Conservation (phyloP, 2,329 filamentous ascomycete genomes). For the Fusarium sp. region DNA sequence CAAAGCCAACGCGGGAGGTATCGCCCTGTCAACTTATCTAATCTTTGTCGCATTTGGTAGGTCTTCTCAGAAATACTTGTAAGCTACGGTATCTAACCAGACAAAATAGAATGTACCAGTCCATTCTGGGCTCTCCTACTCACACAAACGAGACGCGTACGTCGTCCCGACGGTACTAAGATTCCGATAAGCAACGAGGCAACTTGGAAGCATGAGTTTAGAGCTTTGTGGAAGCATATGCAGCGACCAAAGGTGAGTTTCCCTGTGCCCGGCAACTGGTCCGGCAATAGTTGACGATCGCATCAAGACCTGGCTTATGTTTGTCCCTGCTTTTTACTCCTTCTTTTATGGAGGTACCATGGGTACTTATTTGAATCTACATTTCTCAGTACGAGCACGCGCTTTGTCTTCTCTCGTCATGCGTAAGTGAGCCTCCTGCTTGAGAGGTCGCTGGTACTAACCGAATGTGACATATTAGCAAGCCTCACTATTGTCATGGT, state of each 20-base stretch:
- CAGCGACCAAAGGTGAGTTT: not conserved
- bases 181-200: not conserved
- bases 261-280: rapidly evolving
- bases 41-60: constrained; percentile 1
- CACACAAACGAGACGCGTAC: not conserved
- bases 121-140: not conserved
- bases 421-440: not conserved
- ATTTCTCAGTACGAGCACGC: not conserved
- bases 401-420: constrained; percentile 1
- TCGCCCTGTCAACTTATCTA: constrained; percentile 2
- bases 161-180: not conserved
- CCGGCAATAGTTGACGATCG: not conserved
- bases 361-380: not conserved
- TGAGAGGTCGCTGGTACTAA: not conserved
- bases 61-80: rapidly evolving
- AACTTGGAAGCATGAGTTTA: constrained; percentile 3
- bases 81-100: rapidly evolving
- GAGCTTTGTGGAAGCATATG: not conserved
- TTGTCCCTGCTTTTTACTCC: constrained; percentile 2
- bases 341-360: constrained; percentile 12
- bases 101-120: not conserved
- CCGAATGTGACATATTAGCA: rapidly evolving
- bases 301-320: not conserved
- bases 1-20: not conserved
- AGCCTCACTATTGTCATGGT: not conserved